Base-by-base conservation (phyloP, 352 stramenopile genomes). In the Elongisporangium senticosum region DNA sequence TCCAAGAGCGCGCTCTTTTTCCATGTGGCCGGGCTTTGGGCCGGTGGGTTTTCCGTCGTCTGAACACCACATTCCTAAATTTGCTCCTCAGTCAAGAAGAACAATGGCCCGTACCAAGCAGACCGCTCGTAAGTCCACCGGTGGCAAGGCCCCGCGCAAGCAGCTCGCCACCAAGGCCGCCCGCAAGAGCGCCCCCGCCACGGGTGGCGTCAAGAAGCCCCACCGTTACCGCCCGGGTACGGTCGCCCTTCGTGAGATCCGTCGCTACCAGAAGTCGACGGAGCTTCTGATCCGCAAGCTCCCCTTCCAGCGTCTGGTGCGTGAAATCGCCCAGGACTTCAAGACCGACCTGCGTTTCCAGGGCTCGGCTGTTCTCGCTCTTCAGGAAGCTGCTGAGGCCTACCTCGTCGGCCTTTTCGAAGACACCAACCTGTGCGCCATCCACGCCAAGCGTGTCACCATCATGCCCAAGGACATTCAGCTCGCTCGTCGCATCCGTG, bases 401-500 rank as follows among this genome's bases (percentile, higher is more conserved):
- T 94, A 93, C 75, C 78, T 92, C 26, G 81, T 89, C 15, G 75
- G 75, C 53, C 65, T 91, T 20, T 93, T 93, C 64, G 83, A 93
- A 71, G 93, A 98, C 85, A 93, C 86, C 37, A 98, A 98, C 77
- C 70, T 97, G 51, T 98, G 91, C 75, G 90, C 90, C 4, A 96
- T 98, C 72, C 91, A 98, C 78, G 91, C 73, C 26, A 97, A 97
- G 76, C 79, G 79, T 74, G 90, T 98, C 17, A 98, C 90, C 6
- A 97, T 98, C 70, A 97, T 97, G 91, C 87, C 89, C 22, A 97
- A 97, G 75, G 91, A 98, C 75, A 97, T 98, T 61, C 91, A 98
- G 69, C 74, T 98, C 43, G 93, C 91, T 22, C 79, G 89, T 67
- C 86, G 93, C 65, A 97, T 97, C 69, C 83, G 93, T 79, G 93